Base-by-base conservation (phyloP, 139 green algal species). In the Haematococcus sp. region DNA sequence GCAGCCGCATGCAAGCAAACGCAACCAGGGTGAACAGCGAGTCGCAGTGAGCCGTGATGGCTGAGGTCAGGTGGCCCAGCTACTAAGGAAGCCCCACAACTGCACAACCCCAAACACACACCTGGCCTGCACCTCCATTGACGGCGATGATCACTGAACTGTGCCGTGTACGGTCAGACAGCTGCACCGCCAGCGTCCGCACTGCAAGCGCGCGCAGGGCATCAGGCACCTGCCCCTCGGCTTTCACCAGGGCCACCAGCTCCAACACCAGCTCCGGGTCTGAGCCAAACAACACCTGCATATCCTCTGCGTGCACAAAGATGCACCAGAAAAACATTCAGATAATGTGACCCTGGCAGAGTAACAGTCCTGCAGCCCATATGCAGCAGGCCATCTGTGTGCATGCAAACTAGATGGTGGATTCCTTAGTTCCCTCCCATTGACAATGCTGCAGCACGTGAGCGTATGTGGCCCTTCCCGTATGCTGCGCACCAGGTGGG, bases 191-290 rank as follows among this genome's bases (percentile, higher is more conserved):
- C 54, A 93, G 83, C 1, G 81, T 79, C 22, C 88, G 81, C 60
- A 97, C 75, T 4, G 91, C 91, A 11, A 93, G 80, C 4, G 83
- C 88, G 43, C 91, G 83, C 43, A 98, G 75, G 16, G 85, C 72
- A 66, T 93, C 86, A 0, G 89, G 84, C 23, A 94, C 87, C 27
- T 52, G 31, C 22, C 63, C 32, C 28, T 32, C 33, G 4, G 35
- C 63, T 16, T 63, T 20, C 32, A 97, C 76, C 59, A 97, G 69
- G 11, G 69, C 77, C 30, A 94, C 88, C 44, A 97, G 84, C 68
- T 97, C 92, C 1, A 16, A 43, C 32, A 93, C 87, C 74, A 97
- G 84, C 67, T 97, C 92, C 0, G 84, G 78, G 44, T 96, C 92
- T 15, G 77, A 69, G 1, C 70, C 28, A 63, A 92, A 91, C 52